Evolutionary conservation across 2,329 filamentous ascomycete species (phyloP), one percentile per base, ranked within the genome.

Genomic region (Verticillium isaacii): DNA sequence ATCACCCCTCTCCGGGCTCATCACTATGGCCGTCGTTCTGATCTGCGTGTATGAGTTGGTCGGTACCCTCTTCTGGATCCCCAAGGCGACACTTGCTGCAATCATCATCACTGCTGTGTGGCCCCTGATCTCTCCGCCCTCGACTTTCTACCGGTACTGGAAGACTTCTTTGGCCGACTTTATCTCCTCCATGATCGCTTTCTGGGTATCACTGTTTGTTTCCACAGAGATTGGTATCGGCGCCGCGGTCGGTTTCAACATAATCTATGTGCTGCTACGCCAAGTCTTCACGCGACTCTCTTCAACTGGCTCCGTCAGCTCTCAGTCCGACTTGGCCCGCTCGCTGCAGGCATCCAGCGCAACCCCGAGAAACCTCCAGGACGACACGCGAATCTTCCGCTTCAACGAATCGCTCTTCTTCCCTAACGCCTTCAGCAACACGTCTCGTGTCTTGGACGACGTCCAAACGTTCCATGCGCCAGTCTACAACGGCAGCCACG

Each of bases 51-150:
- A 85, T 68, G 80, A 85, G 62, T 80, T 89, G 41, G 83, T 82
- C 0, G 82, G 82, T 0, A 82, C 84, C 0, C 77, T 90, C 0
- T 88, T 86, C 73, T 90, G 85, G 85, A 85, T 89, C n/a, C 87
- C 87, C 1, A 87, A 88, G 66, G 80, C 86, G 0, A 87, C 85
- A 0, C 77, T 89, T 1, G 82, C 87, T 1, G 87, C 86, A 2
- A 88, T 89, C 63, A 88, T 89, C 65, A 88, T 89, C 66, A 85
- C 83, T 63, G 86, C 86, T 6, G 85, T 89, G 0, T 83, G 83
- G 73, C 84, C 86, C 45, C 77, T 89, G 7, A 84, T 89, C 55
- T 82, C 83, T 0, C 80, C 84, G 0, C 81, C 85, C 0, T 80
- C 77, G 2, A 78, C 83, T 11, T 88, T 89, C 69, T 87, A 87